These are phyloP conservation scores for Erysiphe pulchra DNA, from an alignment of 2,329 filamentous ascomycete species.

Conservation along the genomic window DNA sequence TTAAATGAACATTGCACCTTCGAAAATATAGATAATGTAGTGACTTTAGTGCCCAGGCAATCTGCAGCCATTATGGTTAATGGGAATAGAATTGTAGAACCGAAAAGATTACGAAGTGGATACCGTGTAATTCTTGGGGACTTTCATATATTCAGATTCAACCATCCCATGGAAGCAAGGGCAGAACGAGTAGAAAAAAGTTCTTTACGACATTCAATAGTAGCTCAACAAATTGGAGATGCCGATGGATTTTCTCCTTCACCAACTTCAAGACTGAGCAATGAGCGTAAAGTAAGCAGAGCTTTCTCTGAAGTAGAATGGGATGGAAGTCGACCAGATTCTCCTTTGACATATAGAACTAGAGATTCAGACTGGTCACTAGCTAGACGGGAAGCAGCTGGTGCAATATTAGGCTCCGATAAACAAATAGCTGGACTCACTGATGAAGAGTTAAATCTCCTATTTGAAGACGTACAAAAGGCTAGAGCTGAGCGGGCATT, in stretches of 20 bases:
- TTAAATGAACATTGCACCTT: conserved; percentile 81
- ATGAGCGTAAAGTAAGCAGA: conserved; percentile 61
- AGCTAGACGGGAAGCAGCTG: conserved; percentile 77
- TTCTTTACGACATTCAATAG: conserved; percentile 59
- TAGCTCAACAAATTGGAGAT: conserved; percentile 30
- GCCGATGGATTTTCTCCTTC: conserved; percentile 24
- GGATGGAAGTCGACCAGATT: conserved; percentile 50
- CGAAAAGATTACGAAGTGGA: conserved; percentile 67
- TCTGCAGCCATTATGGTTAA: conserved; percentile 98
- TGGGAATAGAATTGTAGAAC: conserved; percentile 65
- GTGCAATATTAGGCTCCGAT: conserved; percentile 67
- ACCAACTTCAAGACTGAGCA: conserved; percentile 35
- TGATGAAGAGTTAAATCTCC: conserved; percentile 76
- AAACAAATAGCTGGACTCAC: conserved; percentile 76
- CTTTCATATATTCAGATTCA: conserved; percentile 97
- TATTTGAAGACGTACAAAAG: conserved; percentile 84
- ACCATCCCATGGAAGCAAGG: conserved; percentile 84
- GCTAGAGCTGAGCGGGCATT: conserved; percentile 53
- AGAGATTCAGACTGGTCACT: conserved; percentile 88
- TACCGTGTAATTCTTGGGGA: conserved; percentile 90
- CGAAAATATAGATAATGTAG: conserved; percentile 74
- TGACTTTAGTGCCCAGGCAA: conserved; percentile 72
- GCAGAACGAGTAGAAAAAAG: conserved; percentile 79
- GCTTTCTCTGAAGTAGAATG: conserved; percentile 50
- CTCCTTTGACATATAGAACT: conserved; percentile 44